Percentiles rank a stretch among this genome's conserved stretches.
phyloP scores from a whole-genome alignment of 2,329 filamentous ascomycete species.

The Chrysoporthe austroafricana region DNA sequence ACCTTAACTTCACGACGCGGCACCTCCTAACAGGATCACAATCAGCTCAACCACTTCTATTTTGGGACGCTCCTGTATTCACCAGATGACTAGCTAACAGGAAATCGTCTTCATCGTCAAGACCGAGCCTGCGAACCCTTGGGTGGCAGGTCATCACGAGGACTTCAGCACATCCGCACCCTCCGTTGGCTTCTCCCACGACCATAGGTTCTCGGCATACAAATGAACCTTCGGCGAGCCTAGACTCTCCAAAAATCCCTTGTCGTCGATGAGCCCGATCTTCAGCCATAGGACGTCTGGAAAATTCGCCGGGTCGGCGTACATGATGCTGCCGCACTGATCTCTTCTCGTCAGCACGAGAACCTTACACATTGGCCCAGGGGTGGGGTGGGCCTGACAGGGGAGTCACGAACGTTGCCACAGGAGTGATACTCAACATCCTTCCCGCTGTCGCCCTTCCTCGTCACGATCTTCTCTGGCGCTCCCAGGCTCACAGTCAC shows the following conservation, averaged over 20 bases:
- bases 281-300: slow-evolving; percentile 11
- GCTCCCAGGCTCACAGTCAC: slow-evolving; percentile 14
- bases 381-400: neutral
- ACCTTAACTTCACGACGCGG: neutral
- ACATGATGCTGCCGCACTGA: slow-evolving; percentile 23
- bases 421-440: slow-evolving; percentile 20
- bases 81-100: neutral
- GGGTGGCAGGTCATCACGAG: neutral
- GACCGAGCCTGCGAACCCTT: too few relatives aligned
- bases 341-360: neutral
- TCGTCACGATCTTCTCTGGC: slow-evolving; percentile 18
- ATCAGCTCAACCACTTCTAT: neutral
- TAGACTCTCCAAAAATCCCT: slow-evolving; percentile 6
- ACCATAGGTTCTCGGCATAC: slow-evolving; percentile 16
- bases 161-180: neutral
- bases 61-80: neutral
- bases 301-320: neutral
- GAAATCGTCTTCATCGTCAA: neutral
- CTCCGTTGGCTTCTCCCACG: slow-evolving; percentile 20
- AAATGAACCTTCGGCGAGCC: slow-evolving; percentile 16
- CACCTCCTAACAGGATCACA: neutral
- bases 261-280: slow-evolving; percentile 22
- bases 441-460: slow-evolving; percentile 19
- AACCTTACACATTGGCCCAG: neutral
- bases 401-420: slow-evolving; percentile 8